A percentile compares a stretch with the other conserved stretches of the same genome.
Evolutionary conservation across 164 flowering plant species (phyloP).

Genomic region (Nymphaea thermarum): DNA sequence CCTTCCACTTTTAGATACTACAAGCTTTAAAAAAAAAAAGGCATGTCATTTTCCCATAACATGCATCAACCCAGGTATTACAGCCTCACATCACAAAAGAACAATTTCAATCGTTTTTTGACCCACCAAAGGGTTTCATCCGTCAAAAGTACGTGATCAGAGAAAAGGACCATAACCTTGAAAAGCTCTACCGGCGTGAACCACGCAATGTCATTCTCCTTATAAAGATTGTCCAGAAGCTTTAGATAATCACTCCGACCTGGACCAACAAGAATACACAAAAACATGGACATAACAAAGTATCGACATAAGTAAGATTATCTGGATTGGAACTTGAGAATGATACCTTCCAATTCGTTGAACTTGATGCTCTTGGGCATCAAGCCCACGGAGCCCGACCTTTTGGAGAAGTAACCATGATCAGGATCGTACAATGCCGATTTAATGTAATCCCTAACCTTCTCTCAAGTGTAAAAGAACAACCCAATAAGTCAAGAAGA

Average conservation of each 20-base stretch:
- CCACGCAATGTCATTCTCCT: slow-evolving; percentile 73
- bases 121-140: no score
- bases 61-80: no score
- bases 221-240: slow-evolving; percentile 60
- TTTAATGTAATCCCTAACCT: slow-evolving; percentile 89
- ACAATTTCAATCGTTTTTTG: no score
- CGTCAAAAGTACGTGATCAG: no score
- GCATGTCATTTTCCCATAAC: no score
- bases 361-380: slow-evolving; percentile 69
- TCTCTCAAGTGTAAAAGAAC: background rate
- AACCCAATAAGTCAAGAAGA: background rate
- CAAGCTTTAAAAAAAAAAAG: no score
- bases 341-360: slow-evolving; percentile 63
- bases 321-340: background rate
- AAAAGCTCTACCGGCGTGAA: slow-evolving; percentile 97
- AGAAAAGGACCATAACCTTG: slow-evolving; percentile 34
- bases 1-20: no score
- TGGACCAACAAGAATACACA: slow-evolving; percentile 13
- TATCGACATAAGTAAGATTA: background rate
- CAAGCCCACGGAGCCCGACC: slow-evolving; percentile 71
- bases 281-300: background rate
- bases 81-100: no score
- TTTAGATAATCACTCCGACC: slow-evolving; percentile 75
- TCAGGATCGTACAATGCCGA: slow-evolving; percentile 68
- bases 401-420: slow-evolving; percentile 79